phyloP scores from a whole-genome alignment of 148 eudicot genomes.

The Amaranthus palmeri region DNA sequence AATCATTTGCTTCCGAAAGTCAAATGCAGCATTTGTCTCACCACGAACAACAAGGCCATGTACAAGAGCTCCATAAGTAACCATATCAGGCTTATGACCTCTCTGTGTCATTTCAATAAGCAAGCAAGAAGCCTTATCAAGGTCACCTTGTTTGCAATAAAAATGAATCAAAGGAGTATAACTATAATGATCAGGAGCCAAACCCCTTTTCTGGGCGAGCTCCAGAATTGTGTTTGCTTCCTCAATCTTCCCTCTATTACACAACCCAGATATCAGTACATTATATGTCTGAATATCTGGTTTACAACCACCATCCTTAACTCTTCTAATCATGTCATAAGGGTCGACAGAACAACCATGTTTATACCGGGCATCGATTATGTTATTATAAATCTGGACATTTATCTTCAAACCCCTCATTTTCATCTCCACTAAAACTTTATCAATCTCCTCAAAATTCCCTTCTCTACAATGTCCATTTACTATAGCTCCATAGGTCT shows the following conservation, averaged over 20 bases:
- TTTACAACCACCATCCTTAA: slow-evolving; percentile 48
- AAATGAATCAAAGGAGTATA: slow-evolving; percentile 69
- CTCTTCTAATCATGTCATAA: slow-evolving; percentile 37
- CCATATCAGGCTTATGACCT: slow-evolving; percentile 63
- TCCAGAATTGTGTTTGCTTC: slow-evolving; percentile 60
- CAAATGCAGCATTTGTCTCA: slow-evolving; percentile 62
- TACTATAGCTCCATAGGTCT: slow-evolving; percentile 78
- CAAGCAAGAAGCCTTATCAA: slow-evolving; percentile 57
- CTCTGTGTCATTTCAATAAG: slow-evolving; percentile 58
- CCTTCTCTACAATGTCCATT: slow-evolving; percentile 61
- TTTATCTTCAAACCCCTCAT: slow-evolving; percentile 53
- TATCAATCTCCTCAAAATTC: slow-evolving; percentile 50
- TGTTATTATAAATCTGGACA: slow-evolving; percentile 56
- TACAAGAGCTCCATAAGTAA: slow-evolving; percentile 75
- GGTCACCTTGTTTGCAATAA: slow-evolving; percentile 57
- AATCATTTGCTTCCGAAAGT: slow-evolving; percentile 56
- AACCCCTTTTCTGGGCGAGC: slow-evolving; percentile 40
- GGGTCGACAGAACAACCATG: slow-evolving; percentile 50
- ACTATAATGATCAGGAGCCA: slow-evolving; percentile 54
- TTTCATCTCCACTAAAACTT: slow-evolving; percentile 65
- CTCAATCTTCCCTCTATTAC: slow-evolving; percentile 51
- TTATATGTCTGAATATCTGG: slow-evolving; percentile 79
- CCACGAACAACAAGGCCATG: slow-evolving; percentile 74
- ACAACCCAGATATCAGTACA: slow-evolving; percentile 50
- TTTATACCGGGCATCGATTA: slow-evolving; percentile 56